Percentiles rank a stretch among this genome's conserved stretches.
phyloP scores from a whole-genome alignment of 176 grass and related monocot genomes.

The Alloteropsis semialata region DNA sequence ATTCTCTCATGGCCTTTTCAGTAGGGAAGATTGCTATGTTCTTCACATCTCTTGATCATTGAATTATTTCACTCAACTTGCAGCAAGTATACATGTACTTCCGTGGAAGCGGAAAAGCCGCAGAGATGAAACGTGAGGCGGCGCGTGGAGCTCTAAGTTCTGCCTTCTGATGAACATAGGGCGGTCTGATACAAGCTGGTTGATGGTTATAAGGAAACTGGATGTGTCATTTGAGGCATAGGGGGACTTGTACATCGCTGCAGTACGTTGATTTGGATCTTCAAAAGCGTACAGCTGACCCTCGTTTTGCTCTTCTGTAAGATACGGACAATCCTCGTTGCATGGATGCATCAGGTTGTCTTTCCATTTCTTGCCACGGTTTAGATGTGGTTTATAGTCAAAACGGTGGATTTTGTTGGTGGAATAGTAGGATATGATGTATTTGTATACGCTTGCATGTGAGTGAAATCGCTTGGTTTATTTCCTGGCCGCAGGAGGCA shows the following conservation, averaged over 20 bases:
- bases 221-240: slow-evolving; percentile 11
- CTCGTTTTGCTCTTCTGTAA: slow-evolving; percentile 36
- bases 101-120: slow-evolving; percentile 85
- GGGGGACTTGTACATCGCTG: slow-evolving; percentile 30
- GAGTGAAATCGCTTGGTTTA: slow-evolving; percentile 2
- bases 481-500: background rate
- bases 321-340: slow-evolving; percentile 16
- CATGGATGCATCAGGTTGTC: background rate
- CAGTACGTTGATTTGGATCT: background rate
- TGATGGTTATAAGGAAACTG: slow-evolving; percentile 21
- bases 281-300: slow-evolving; percentile 5
- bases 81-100: slow-evolving; percentile 99
- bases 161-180: slow-evolving; percentile 56
- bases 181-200: background rate
- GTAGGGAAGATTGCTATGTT: background rate
- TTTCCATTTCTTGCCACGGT: slow-evolving; percentile 17
- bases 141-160: slow-evolving; percentile 68
- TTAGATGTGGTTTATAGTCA: slow-evolving; percentile 37
- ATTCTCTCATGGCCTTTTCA: background rate
- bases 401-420: background rate
- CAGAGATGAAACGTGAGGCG: slow-evolving; percentile 71
- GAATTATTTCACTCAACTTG: background rate
- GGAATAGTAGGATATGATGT: slow-evolving; percentile 11
- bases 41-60: background rate
- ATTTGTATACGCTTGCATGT: background rate